phyloP scores from a whole-genome alignment of 768 basidiomycete genomes.

The Botryobasidium botryosum region DNA sequence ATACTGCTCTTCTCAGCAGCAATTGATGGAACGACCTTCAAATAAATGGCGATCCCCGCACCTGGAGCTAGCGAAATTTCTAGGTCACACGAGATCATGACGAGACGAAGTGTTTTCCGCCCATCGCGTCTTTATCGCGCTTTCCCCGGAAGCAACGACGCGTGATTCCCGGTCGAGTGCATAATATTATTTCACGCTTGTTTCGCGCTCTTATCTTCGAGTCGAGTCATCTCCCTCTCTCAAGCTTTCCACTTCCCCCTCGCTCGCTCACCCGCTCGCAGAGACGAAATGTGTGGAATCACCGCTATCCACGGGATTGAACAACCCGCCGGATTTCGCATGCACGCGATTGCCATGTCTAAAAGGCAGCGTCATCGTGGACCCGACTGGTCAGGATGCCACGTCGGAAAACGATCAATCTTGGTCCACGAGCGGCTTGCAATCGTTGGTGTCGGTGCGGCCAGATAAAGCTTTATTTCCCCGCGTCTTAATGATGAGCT shows the following conservation, averaged over 20 bases:
- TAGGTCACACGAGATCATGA: no score
- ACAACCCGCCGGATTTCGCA: constrained; percentile 49
- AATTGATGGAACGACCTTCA: no score
- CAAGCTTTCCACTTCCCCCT: no score
- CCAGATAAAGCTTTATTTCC: neutral
- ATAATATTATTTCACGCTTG: no score
- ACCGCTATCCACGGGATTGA: constrained; percentile 68
- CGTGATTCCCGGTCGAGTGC: no score
- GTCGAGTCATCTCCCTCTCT: neutral
- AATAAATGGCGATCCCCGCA: no score
- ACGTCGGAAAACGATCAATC: constrained; percentile 62
- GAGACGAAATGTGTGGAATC: constrained; percentile 71
- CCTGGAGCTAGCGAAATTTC: no score
- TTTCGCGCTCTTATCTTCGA: neutral
- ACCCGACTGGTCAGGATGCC: constrained; percentile 97
- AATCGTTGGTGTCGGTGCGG: constrained; percentile 87
- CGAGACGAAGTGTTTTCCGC: no score
- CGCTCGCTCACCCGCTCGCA: neutral
- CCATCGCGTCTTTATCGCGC: no score
- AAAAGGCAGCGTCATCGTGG: constrained; percentile 87
- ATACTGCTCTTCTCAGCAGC: no score
- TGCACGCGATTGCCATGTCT: constrained; percentile 65
- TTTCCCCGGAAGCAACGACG: no score
- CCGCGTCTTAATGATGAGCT: constrained; percentile 18
- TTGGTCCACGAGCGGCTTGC: constrained; percentile 93